Evolutionary conservation across 495 filamentous ascomycete species (phyloP).

Genomic region (Echria macrotheca): DNA sequence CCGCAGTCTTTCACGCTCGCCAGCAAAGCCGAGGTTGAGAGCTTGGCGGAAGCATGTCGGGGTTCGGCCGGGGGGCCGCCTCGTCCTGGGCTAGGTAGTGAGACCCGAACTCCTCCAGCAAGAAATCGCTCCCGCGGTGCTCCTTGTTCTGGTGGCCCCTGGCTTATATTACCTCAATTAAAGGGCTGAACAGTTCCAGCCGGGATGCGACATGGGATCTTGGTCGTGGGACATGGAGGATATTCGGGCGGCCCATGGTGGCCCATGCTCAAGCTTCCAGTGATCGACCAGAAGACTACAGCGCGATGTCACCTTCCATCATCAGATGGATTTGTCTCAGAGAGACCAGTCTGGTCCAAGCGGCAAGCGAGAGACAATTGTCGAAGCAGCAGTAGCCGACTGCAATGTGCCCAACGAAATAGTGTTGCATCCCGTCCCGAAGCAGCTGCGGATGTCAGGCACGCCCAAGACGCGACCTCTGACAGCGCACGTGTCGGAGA

Average conservation of each 20-base stretch:
- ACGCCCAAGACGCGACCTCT: constrained; percentile 1
- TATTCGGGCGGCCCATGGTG: constrained; percentile 14
- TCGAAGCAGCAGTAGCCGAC: too few species aligned
- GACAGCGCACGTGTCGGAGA: neutral
- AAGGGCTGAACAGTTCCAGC: constrained; percentile 15
- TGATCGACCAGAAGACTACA: constrained; percentile 13
- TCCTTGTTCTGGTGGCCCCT: constrained; percentile 16
- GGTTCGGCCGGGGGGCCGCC: neutral
- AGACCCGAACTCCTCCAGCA: too few species aligned
- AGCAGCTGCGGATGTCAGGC: neutral
- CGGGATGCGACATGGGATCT: constrained; percentile 24
- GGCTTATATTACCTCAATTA: constrained; percentile 26
- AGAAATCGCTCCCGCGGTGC: too few species aligned
- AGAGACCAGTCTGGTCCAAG: too few species aligned
- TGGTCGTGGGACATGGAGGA: constrained; percentile 14
- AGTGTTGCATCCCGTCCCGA: constrained; percentile 1
- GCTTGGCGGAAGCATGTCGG: neutral
- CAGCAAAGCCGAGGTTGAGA: neutral
- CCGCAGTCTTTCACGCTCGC: neutral
- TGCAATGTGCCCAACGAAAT: too few species aligned
- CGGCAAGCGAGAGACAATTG: too few species aligned
- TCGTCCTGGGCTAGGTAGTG: too few species aligned
- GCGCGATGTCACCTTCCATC: constrained; percentile 24
- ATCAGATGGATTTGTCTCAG: constrained; percentile 20
- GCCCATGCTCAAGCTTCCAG: constrained; percentile 5